Percentiles rank a stretch among this genome's conserved stretches.
Evolutionary conservation across 202 grass and related monocot species (phyloP).

Genomic region (Carex arenaria): DNA sequence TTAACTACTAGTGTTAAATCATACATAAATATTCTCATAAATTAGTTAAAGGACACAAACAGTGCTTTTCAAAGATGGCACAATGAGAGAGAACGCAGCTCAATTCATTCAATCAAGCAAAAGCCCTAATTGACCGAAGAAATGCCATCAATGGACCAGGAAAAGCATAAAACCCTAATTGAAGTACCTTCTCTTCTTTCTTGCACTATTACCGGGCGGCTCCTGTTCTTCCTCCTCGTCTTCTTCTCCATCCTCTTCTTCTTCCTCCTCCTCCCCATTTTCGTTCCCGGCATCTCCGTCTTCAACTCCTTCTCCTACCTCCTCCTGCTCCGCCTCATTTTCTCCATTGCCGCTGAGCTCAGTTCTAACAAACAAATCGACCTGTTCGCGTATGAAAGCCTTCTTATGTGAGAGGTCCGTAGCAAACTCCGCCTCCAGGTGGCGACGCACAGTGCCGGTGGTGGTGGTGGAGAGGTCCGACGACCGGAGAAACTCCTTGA

Average conservation of each 20-base stretch:
- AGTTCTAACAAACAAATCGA: conserved; percentile 59
- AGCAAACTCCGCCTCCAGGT: conserved; percentile 85
- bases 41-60: background rate
- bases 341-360: conserved; percentile 42
- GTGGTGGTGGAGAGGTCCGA: conserved; percentile 93
- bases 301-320: background rate
- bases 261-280: conserved; percentile 27
- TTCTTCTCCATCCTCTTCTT: conserved; percentile 24
- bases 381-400: conserved; percentile 91
- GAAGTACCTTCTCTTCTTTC: conserved; percentile 61
- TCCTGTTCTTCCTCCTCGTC: conserved; percentile 28
- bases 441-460: conserved; percentile 68
- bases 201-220: conserved; percentile 15
- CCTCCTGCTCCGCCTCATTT: conserved; percentile 23
- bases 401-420: conserved; percentile 84
- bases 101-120: background rate
- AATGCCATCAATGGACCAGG: background rate
- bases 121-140: background rate
- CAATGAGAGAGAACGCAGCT: background rate
- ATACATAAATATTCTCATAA: background rate
- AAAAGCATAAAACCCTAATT: conserved; percentile 16
- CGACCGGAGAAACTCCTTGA: conserved; percentile 68
- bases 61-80: background rate
- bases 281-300: background rate
- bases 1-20: background rate